These are phyloP conservation scores for peach (Prunus persica) DNA, from an alignment of 306 rosid species.

Conservation along the genomic window Prunus_persica_NCBIv2 NC_034009.1:42403501-42404000, in stretches of 20 bases:
- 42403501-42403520: not conserved
- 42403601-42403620: not conserved
- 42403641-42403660: not conserved
- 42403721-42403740: not conserved
- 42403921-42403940: not conserved
- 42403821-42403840: not conserved
- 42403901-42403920: not conserved
- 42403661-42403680: not conserved
- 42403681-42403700: not conserved
- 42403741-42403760: not conserved
- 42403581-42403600: too few relatives aligned
- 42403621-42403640: not conserved
- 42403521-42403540: not conserved
- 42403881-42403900: not conserved
- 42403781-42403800: not conserved
- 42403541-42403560: not conserved
- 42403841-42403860: accelerated
- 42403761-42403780: not conserved
- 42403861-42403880: not conserved
- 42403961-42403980: too few relatives aligned
- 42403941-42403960: too few relatives aligned
- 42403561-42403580: not conserved
- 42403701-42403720: not conserved
- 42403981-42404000: too few relatives aligned
- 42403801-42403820: not conserved